Conservation (phyloP, 129 eudicot species). For the carrot (Daucus carota) region DNA sequence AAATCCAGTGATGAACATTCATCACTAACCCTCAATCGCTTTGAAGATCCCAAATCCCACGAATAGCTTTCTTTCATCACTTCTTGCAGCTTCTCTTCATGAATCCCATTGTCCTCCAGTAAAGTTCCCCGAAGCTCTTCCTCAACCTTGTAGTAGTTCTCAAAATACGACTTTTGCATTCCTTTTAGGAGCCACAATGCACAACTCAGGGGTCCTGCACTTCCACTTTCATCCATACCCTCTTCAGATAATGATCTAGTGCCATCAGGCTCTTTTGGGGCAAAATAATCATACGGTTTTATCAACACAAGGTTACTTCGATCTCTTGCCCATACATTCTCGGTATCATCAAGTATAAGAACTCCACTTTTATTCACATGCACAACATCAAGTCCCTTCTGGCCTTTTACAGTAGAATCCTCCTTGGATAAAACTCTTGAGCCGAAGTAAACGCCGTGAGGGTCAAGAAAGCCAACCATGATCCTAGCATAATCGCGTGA, state of each 20-base stretch:
- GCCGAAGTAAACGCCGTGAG: conserved; percentile 26
- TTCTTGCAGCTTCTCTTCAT: background rate
- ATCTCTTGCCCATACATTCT: conserved; percentile 20
- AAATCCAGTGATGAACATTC: too few species aligned
- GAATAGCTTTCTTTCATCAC: background rate
- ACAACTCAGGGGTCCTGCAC: background rate
- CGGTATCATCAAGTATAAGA: conserved; percentile 47
- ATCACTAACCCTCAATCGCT: background rate
- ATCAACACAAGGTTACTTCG: background rate
- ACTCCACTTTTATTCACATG: conserved; percentile 33
- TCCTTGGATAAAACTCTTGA: conserved; percentile 31
- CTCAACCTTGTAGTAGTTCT: too few species aligned
- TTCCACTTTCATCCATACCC: background rate
- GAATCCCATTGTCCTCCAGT: background rate
- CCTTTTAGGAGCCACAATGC: background rate
- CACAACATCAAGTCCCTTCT: conserved; percentile 51
- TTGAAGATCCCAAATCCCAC: background rate
- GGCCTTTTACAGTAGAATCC: conserved; percentile 33
- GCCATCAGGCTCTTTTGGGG: too few species aligned
- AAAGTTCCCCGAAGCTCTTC: background rate
- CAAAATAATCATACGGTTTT: background rate
- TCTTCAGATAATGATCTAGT: background rate
- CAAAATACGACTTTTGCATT: background rate
- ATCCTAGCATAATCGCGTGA: conserved; percentile 32
- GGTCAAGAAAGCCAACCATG: conserved; percentile 40